Percentiles rank a stretch among this genome's conserved stretches.
phyloP scores from a whole-genome alignment of 2,329 filamentous ascomycete genomes.

The Fusarium ramigenum region DNA sequence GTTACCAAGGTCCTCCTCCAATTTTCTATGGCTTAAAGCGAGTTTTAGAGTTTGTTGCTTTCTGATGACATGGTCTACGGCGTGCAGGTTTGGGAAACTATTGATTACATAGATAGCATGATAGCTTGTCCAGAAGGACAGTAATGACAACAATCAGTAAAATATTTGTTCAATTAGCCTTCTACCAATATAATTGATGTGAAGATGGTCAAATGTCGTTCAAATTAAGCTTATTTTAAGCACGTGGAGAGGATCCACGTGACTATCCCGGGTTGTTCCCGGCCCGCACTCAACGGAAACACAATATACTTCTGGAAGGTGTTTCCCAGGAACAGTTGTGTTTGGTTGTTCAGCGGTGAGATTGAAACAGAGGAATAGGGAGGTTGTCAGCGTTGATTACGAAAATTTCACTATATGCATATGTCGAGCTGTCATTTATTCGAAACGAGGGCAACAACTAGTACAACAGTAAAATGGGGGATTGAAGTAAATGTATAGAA shows the following conservation, averaged over 20 bases:
- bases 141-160: constrained; percentile 20
- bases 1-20: constrained; percentile 74
- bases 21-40: constrained; percentile 34
- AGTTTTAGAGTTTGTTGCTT: not conserved
- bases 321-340: not conserved
- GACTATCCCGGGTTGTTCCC: not conserved
- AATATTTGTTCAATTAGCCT: not conserved
- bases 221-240: not conserved
- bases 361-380: too few relatives aligned
- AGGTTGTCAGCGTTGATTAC: too few relatives aligned
- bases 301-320: too few relatives aligned
- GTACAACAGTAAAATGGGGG: too few relatives aligned
- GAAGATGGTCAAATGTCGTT: not conserved
- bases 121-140: not conserved
- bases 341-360: not conserved
- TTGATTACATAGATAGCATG: constrained; percentile 32
- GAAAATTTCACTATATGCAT: too few relatives aligned
- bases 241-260: not conserved
- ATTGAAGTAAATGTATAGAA: too few relatives aligned
- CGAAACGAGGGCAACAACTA: too few relatives aligned
- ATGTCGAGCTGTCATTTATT: too few relatives aligned
- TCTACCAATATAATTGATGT: not conserved
- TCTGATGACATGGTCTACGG: constrained; percentile 3
- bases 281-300: not conserved
- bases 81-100: constrained; percentile 25